These are phyloP conservation scores for Linnemannia exigua DNA, from an alignment of 192 early-diverging fungal species.

Conservation along the genomic window DNA sequence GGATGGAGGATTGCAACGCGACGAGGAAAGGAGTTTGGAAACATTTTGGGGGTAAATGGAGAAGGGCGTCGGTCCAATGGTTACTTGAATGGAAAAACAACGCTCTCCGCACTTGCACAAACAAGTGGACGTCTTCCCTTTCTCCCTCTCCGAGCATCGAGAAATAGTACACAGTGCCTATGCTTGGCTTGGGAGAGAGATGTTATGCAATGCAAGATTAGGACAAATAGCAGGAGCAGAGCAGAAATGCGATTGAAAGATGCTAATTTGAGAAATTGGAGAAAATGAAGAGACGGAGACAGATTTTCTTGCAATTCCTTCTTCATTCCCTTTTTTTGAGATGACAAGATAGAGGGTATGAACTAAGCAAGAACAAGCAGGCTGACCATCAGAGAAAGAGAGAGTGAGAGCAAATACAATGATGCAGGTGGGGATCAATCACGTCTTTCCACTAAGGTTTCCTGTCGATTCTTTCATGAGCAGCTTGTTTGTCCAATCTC, in stretches of 20 bases:
- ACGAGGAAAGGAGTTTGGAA: background rate
- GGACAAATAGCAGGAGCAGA: background rate
- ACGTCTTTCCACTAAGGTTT: background rate
- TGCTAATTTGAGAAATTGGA: background rate
- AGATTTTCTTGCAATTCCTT: background rate
- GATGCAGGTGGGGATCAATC: background rate
- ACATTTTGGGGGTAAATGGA: background rate
- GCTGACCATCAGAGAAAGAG: background rate
- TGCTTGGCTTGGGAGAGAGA: background rate
- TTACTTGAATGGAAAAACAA: background rate
- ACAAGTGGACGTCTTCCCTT: background rate
- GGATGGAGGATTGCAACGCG: background rate
- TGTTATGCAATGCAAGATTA: background rate
- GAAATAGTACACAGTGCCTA: background rate
- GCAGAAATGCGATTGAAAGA: background rate
- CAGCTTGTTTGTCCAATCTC: background rate
- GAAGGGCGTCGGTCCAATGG: background rate
- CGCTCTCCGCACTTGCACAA: background rate
- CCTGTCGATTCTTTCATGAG: background rate
- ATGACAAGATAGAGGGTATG: background rate
- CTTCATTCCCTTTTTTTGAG: background rate
- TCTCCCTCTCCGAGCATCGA: background rate
- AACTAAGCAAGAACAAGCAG: background rate
- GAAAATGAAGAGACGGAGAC: background rate
- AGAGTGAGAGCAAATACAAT: background rate